Conservation (phyloP, 73 alveolate species). For the Halteria grandinella region DNA sequence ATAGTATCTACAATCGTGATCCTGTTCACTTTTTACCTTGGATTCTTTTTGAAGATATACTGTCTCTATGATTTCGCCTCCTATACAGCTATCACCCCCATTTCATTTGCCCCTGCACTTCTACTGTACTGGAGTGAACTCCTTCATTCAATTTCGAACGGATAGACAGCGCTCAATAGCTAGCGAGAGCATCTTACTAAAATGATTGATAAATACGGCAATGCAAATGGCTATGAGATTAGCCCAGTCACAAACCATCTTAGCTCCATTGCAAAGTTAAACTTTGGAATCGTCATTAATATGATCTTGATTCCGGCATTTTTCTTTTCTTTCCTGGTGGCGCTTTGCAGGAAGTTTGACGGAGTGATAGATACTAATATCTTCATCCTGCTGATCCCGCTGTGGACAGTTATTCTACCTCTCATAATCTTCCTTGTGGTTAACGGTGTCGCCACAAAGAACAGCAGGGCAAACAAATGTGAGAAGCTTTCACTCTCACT, state of each 20-base stretch:
- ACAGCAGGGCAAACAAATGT: constrained; percentile 43
- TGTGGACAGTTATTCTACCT: constrained; percentile 23
- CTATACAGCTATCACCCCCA: constrained; percentile 33
- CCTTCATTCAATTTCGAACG: not conserved
- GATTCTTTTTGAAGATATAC: constrained; percentile 32
- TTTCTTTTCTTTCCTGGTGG: constrained; percentile 40
- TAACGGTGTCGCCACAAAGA: constrained; percentile 33
- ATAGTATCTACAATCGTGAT: not conserved
- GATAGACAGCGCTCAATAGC: not conserved
- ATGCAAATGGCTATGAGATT: not conserved
- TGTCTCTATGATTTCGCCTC: constrained; percentile 5
- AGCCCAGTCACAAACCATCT: not conserved
- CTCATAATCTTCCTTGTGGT: constrained; percentile 23
- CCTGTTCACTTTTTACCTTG: constrained; percentile 22
- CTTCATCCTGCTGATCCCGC: constrained; percentile 25
- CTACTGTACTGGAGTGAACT: not conserved
- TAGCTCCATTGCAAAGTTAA: not conserved
- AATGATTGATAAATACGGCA: constrained; percentile 27
- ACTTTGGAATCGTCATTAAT: constrained; percentile 21
- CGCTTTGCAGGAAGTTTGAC: constrained; percentile 46
- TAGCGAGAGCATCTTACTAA: not conserved
- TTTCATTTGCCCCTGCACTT: constrained; percentile 44
- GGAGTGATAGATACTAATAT: not conserved
- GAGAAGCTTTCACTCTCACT: constrained; percentile 33
- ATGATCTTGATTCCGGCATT: constrained; percentile 25